Evolutionary conservation across 192 early-diverging fungal species (phyloP), one percentile per base, ranked within the genome.

Genomic region (Rhizoclosmatium sp.): DNA sequence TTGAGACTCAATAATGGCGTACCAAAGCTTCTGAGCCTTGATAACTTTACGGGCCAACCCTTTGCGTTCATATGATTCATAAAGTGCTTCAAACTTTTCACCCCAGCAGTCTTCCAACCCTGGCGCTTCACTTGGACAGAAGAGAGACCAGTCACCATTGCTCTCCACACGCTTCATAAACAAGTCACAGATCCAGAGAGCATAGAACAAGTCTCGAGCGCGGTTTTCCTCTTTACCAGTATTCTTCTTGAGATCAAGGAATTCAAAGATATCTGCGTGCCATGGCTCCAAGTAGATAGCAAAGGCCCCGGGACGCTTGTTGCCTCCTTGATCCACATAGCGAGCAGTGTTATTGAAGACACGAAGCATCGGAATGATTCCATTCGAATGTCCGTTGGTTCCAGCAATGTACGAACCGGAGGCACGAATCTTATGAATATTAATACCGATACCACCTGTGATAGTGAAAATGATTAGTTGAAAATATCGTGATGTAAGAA

Each of bases 271-370:
- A 82, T 99, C 98, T 9, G 98, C 90, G 82, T 99, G 98, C 98
- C 98, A 99, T 19, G 97, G 95, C 86, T 99, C 98, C 47, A 99
- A 87, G 87, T 99, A 99, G 80, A 99, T 93, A 70, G 98, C 98
- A 90, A 99, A 98, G 3, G 96, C 95, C 16, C 98, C 97, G 1
- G 96, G 96, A 42, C 97, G 93, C 90, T 98, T 99, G 90, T 98
- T 98, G 47, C 97, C 98, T 68, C 98, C 98, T 86, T 99, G 98
- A 87, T 98, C 96, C n/a, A 99, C 96, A 83, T 98, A 99, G 47
- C 98, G 92, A 12, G 98, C 97, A 3, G 98, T 99, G 86, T 97
- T 97, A 88, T 99, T 98, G 81, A 92, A 99, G 9, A 99, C 98
- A 65, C 97, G 94, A 75, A 99, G 89, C 97, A 99, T 98, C 4